Evolutionary conservation across 2,329 filamentous ascomycete species (phyloP).

Genomic region (Herpomyces periplanetae): DNA sequence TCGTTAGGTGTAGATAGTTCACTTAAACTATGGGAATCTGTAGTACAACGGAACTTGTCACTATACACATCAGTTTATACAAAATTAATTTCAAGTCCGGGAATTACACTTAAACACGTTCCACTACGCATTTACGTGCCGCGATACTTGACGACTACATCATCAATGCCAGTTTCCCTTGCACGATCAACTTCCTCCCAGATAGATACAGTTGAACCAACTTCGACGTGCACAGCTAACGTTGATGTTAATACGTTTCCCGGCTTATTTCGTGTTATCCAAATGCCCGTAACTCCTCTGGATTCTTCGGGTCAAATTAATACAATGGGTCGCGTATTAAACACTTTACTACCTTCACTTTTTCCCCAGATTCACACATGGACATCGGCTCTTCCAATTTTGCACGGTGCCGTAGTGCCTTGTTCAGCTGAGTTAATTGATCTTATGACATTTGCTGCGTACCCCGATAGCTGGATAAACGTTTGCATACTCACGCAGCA

Average conservation of each 20-base stretch:
- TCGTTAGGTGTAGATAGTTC: conserved; percentile 48
- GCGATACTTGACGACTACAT: conserved; percentile 14
- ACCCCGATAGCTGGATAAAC: conserved; percentile 84
- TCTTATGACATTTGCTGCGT: conserved; percentile 38
- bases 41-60: conserved; percentile 26
- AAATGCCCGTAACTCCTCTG: conserved; percentile 23
- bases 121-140: conserved; percentile 60
- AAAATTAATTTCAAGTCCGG: conserved; percentile 31
- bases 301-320: conserved; percentile 10
- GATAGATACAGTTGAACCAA: conserved; percentile 5
- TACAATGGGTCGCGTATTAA: conserved; percentile 37
- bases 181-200: conserved; percentile 1
- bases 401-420: conserved; percentile 54
- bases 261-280: conserved; percentile 27
- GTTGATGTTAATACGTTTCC: conserved; percentile 7
- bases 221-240: conserved; percentile 7
- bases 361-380: conserved; percentile 61
- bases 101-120: conserved; percentile 36
- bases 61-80: conserved; percentile 32
- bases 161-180: conserved; percentile 7
- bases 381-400: conserved; percentile 37
- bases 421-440: conserved; percentile 45
- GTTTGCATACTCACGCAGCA: too few species aligned
- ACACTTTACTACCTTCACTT: conserved; percentile 29
- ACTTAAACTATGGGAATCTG: conserved; percentile 38